phyloP scores from a whole-genome alignment of 306 rosid genomes.

The Castanospermum australe region DNA sequence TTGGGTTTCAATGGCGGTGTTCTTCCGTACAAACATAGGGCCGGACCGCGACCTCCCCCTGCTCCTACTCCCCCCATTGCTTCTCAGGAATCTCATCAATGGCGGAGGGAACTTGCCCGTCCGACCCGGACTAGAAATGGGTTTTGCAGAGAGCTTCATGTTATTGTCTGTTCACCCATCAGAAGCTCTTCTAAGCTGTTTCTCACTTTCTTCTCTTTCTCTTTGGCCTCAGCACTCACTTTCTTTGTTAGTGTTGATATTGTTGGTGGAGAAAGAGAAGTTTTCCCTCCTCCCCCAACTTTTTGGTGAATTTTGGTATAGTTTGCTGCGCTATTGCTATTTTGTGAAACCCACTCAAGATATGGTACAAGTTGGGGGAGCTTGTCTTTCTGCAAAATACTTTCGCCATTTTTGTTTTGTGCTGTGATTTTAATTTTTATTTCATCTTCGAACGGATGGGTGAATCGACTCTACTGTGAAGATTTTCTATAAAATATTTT shows the following conservation, averaged over 20 bases:
- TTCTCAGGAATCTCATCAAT: slow-evolving; percentile 77
- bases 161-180: background rate
- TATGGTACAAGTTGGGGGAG: background rate
- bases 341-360: slow-evolving; percentile 9
- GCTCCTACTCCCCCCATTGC: slow-evolving; percentile 77
- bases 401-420: slow-evolving; percentile 28
- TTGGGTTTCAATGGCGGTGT: slow-evolving; percentile 60
- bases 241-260: background rate
- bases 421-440: slow-evolving; percentile 19
- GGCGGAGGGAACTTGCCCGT: slow-evolving; percentile 94
- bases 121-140: slow-evolving; percentile 85
- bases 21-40: slow-evolving; percentile 81
- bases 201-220: background rate
- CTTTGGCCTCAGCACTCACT: no score
- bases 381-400: slow-evolving; percentile 13
- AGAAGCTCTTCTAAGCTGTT: background rate
- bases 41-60: slow-evolving; percentile 74
- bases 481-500: background rate
- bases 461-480: slow-evolving; percentile 34
- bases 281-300: background rate
- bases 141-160: slow-evolving; percentile 67
- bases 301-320: background rate
- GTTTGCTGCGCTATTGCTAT: slow-evolving; percentile 11
- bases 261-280: background rate
- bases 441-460: slow-evolving; percentile 67